A percentile compares a stretch with the other conserved stretches of the same genome.
Conservation (phyloP, 768 basidiomycete species). For the Lentinula boryana region DNA sequence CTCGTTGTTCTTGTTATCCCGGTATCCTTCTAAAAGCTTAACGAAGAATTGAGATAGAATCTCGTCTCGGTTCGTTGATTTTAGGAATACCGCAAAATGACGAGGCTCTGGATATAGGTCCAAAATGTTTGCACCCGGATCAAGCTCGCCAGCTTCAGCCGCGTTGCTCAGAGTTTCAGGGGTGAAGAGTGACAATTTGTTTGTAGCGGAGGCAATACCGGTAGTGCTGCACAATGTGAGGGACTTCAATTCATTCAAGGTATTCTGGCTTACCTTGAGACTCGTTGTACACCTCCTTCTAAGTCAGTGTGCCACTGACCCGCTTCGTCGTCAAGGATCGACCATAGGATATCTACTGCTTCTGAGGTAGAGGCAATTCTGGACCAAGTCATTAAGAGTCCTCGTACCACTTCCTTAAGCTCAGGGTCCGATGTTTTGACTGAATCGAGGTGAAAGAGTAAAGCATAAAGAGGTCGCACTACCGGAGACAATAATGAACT, state of each 20-base stretch:
- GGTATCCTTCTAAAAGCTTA: conserved; percentile 65
- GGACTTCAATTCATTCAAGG: neutral
- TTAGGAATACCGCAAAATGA: conserved; percentile 62
- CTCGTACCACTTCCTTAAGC: conserved; percentile 51
- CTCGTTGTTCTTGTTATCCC: conserved; percentile 28
- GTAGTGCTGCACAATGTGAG: conserved; percentile 1
- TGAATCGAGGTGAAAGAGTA: conserved; percentile 48
- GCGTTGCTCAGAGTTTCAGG: conserved; percentile 40
- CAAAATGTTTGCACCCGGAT: conserved; percentile 51
- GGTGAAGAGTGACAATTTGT: conserved; percentile 37
- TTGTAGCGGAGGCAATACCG: conserved; percentile 17
- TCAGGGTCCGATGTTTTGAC: conserved; percentile 59
- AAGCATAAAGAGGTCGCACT: conserved; percentile 56
- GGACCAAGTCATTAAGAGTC: conserved; percentile 71
- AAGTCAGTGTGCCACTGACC: conserved; percentile 51
- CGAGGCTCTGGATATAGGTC: conserved; percentile 71
- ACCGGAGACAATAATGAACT: conserved; percentile 64
- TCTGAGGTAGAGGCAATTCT: conserved; percentile 50
- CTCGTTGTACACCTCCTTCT: conserved; percentile 42
- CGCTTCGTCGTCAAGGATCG: conserved; percentile 44
- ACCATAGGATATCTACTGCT: conserved; percentile 53
- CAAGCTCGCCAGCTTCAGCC: conserved; percentile 35
- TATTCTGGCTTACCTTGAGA: conserved; percentile 33
- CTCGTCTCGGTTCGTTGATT: conserved; percentile 59
- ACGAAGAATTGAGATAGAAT: conserved; percentile 73